Percentiles rank a stretch among this genome's conserved stretches.
phyloP scores from a whole-genome alignment of 2,329 filamentous ascomycete genomes.

The Claviceps purpurea region DNA sequence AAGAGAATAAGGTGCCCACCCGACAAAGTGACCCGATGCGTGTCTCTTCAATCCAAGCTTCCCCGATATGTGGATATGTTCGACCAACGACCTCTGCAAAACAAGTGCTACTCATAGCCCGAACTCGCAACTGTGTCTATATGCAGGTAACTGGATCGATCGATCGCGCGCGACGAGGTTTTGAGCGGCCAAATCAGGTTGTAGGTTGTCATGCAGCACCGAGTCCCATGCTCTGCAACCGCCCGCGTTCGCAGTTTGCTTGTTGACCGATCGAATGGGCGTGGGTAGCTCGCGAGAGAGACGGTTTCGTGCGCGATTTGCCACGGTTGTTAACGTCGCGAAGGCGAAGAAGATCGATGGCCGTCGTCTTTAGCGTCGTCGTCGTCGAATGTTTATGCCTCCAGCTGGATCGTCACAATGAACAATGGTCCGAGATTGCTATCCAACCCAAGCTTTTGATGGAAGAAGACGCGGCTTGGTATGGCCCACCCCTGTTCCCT shows the following conservation, averaged over 20 bases:
- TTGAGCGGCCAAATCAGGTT: background rate
- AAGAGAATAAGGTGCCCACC: background rate
- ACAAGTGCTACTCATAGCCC: slow-evolving; percentile 1
- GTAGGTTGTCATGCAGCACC: background rate
- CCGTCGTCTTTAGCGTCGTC: background rate
- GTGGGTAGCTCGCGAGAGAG: background rate
- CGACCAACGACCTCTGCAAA: background rate
- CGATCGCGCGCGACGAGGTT: slow-evolving; percentile 3
- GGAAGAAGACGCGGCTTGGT: slow-evolving; percentile 4
- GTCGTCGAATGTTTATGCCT: background rate
- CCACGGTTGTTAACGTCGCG: background rate
- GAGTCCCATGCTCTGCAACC: slow-evolving; percentile 1
- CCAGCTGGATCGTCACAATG: background rate
- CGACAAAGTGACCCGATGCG: background rate
- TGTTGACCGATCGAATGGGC: background rate
- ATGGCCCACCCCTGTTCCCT: slow-evolving; percentile 1
- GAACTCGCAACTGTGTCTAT: background rate
- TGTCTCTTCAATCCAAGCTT: background rate
- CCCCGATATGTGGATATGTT: background rate
- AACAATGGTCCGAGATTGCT: background rate
- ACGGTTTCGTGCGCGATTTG: background rate
- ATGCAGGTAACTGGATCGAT: background rate
- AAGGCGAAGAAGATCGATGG: background rate
- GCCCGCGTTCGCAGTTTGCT: background rate
- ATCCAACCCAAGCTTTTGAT: slow-evolving; percentile 4